These are phyloP conservation scores for Leishmania tarentolae DNA, from an alignment of 208 protist species.

Conservation along the genomic window DNA sequence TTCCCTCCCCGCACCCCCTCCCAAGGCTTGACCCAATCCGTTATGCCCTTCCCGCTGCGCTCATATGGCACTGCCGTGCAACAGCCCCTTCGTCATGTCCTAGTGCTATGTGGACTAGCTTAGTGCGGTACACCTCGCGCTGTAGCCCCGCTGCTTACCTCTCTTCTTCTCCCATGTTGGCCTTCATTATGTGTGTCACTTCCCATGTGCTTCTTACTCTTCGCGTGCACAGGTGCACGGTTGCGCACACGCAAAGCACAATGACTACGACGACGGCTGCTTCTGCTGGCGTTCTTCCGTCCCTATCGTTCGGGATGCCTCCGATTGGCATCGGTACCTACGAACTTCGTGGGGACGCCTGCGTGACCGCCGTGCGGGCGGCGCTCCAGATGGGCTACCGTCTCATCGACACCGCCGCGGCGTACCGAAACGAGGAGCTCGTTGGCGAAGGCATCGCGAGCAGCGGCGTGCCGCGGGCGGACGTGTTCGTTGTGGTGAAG, in stretches of 20 bases:
- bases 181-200: background rate
- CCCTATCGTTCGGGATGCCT: constrained; percentile 36
- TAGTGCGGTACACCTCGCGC: too few relatives aligned
- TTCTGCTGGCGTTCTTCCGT: too few relatives aligned
- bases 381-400: constrained; percentile 77
- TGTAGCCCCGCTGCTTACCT: background rate
- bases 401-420: constrained; percentile 83
- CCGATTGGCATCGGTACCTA: constrained; percentile 84
- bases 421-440: constrained; percentile 76
- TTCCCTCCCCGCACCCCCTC: too few relatives aligned
- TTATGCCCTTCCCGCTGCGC: too few relatives aligned
- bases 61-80: too few relatives aligned
- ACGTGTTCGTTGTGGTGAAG: constrained; percentile 82
- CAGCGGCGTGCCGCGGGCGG: constrained; percentile 60
- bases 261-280: background rate
- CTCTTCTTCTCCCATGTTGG: background rate
- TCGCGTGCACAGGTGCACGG: background rate
- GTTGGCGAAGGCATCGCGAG: constrained; percentile 64
- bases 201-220: background rate
- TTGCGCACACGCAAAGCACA: background rate
- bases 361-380: constrained; percentile 41
- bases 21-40: too few relatives aligned
- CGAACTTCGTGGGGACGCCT: constrained; percentile 69
- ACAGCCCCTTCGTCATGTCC: too few relatives aligned
- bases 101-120: too few relatives aligned